Evolutionary conservation across 176 grass and related monocot genomes (phyloP).

Genomic region (Raddia distichophylla): DNA sequence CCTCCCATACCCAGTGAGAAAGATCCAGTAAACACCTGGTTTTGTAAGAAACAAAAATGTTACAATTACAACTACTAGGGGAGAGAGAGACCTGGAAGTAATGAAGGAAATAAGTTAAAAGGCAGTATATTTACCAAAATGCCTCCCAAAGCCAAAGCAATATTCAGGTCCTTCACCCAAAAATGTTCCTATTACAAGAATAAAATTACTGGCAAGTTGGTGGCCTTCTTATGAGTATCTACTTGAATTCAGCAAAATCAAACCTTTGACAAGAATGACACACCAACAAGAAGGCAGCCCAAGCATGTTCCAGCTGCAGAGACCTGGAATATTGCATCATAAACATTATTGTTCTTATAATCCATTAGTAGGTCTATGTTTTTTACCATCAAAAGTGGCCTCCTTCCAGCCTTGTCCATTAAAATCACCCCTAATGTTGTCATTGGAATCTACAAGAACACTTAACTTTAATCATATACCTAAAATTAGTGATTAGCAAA

Average conservation of each 20-base stretch:
- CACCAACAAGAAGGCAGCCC: conserved; percentile 71
- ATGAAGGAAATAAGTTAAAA: background rate
- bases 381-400: conserved; percentile 76
- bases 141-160: conserved; percentile 60
- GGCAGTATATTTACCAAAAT: conserved; percentile 57
- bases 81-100: background rate
- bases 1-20: conserved; percentile 87
- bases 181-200: conserved; percentile 53
- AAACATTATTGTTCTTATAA: background rate
- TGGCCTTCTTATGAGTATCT: background rate
- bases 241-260: background rate
- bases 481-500: background rate
- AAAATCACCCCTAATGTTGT: conserved; percentile 71
- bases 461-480: conserved; percentile 20
- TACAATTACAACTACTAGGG: background rate
- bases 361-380: background rate
- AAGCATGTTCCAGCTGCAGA: conserved; percentile 85
- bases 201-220: background rate
- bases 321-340: conserved; percentile 43
- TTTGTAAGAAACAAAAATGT: background rate
- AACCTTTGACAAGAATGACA: conserved; percentile 83
- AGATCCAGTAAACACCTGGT: conserved; percentile 71
- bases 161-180: conserved; percentile 56
- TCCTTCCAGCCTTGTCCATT: conserved; percentile 84
- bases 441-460: conserved; percentile 71